Base-by-base conservation (phyloP, 2,329 filamentous ascomycete species). In the Ophiostoma ulmi region DNA sequence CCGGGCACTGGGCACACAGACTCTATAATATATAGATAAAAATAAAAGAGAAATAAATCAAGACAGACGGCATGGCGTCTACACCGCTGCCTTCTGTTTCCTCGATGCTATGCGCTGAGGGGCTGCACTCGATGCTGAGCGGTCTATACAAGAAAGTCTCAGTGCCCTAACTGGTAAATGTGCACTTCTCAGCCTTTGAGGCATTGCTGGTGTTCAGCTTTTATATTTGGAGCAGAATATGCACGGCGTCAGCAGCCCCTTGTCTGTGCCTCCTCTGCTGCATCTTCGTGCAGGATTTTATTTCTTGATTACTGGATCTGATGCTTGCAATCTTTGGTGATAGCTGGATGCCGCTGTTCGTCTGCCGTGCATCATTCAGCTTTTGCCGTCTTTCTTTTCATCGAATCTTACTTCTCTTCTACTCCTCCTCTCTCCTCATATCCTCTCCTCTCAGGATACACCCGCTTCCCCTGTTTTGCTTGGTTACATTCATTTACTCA, bases 391-490 rank as follows among this genome's bases (percentile, higher is more conserved):
- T 20, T 44, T 14, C 13, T 44, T 20, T 44, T 17, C 41, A 17
- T 17, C 44, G 17, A 26, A 26, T 26, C 26, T 26, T 26, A 22
- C 22, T 26, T 48, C 14, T 48, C 44, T 26, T 31, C 52, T 17
- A n/a, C 20, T 17, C 6, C 2, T 44, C 14, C 14, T 3, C 11
- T 44, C 10, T 44, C 39, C 14, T 17, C 10, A 17, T 8, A 44
- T 44, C 14, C 39, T 44, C 20, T 20, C 14, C n/a, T 7, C n/a
- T 55, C 22, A 35, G 26, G 26, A 63, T 35, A 63, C 58, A 63
- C 58, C 58, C 26, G 58, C 52, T 63, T 35, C 58, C 17, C 41
- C 35, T 68, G 66, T 52, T 68, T 68, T 44, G 66, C 22, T 35
- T 31, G 58, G 58, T 63, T 63, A 63, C 58, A 63, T 63, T 7